Conservation (phyloP, 2,329 filamentous ascomycete genomes). For the Exophiala spinifera region DNA sequence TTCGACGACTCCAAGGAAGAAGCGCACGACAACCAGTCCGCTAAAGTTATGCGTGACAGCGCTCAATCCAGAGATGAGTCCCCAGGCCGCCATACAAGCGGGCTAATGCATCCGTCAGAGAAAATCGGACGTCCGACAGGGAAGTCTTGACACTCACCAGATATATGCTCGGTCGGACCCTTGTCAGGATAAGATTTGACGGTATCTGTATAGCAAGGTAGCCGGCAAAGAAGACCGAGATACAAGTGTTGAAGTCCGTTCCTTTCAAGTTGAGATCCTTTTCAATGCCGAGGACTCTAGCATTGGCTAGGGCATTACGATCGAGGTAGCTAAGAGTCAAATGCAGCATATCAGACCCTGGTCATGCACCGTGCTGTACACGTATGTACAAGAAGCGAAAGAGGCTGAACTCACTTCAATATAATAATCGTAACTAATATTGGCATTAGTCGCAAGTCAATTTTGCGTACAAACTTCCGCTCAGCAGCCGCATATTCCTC, state of each 20-base stretch:
- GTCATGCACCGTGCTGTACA: too few relatives aligned
- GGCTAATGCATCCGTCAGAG: neutral
- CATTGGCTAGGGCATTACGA: slow-evolving; percentile 55
- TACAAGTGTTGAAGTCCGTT: slow-evolving; percentile 65
- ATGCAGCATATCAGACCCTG: neutral
- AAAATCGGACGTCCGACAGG: slow-evolving; percentile 35
- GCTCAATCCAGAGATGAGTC: slow-evolving; percentile 55
- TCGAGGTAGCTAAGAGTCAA: slow-evolving; percentile 50
- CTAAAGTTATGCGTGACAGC: slow-evolving; percentile 40
- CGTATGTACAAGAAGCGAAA: neutral
- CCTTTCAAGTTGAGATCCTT: slow-evolving; percentile 54
- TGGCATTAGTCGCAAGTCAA: slow-evolving; percentile 53
- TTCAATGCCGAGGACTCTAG: slow-evolving; percentile 53
- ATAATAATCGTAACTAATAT: slow-evolving; percentile 56
- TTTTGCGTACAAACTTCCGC: slow-evolving; percentile 51
- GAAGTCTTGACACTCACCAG: slow-evolving; percentile 47
- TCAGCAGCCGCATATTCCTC: slow-evolving; percentile 31
- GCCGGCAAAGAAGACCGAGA: slow-evolving; percentile 71
- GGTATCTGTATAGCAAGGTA: slow-evolving; percentile 68
- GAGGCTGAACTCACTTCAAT: neutral
- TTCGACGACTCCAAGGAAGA: slow-evolving; percentile 41
- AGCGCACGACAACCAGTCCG: slow-evolving; percentile 41
- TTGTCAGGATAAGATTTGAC: slow-evolving; percentile 64
- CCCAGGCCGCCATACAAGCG: slow-evolving; percentile 56
- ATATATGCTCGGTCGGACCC: slow-evolving; percentile 60